Evolutionary conservation across 208 protist genomes (phyloP).

Genomic region (Wallacemonas rigidus): DNA sequence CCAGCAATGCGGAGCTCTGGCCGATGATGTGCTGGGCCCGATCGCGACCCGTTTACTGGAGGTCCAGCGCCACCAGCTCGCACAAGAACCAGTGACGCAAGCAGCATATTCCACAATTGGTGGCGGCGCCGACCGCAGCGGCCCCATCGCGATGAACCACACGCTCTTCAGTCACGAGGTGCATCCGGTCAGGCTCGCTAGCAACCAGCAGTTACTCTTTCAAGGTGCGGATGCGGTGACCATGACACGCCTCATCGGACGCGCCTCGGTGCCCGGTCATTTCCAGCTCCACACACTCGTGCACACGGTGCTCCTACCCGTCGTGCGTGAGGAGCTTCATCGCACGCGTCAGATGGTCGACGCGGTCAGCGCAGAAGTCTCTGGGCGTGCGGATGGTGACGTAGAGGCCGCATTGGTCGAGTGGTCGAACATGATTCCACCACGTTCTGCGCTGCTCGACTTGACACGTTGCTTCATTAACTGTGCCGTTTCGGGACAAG

Average conservation of each 20-base stretch:
- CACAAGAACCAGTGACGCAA: background rate
- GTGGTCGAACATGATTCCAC: background rate
- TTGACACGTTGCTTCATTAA: constrained; percentile 44
- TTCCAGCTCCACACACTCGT: constrained; percentile 75
- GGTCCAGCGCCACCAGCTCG: constrained; percentile 2
- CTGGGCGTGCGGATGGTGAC: background rate
- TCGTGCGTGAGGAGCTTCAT: constrained; percentile 37
- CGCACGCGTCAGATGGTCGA: background rate
- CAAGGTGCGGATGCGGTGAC: constrained; percentile 32
- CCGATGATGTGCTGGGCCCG: constrained; percentile 76
- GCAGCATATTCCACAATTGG: background rate
- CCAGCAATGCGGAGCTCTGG: constrained; percentile 61
- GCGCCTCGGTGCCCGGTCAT: constrained; percentile 46
- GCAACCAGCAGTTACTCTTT: constrained; percentile 25
- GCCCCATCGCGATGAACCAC: constrained; percentile 1
- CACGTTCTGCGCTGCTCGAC: constrained; percentile 33
- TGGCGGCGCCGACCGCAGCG: background rate
- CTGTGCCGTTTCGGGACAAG: constrained; percentile 69
- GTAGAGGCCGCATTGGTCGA: background rate
- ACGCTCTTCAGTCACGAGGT: constrained; percentile 15
- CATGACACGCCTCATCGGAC: constrained; percentile 59
- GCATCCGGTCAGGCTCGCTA: background rate
- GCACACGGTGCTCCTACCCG: constrained; percentile 68
- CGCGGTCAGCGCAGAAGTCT: background rate
- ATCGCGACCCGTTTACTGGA: constrained; percentile 38